Evolutionary conservation across 805 yeast species (phyloP).

Genomic region (Wickerhamomyces strasburgensis): DNA sequence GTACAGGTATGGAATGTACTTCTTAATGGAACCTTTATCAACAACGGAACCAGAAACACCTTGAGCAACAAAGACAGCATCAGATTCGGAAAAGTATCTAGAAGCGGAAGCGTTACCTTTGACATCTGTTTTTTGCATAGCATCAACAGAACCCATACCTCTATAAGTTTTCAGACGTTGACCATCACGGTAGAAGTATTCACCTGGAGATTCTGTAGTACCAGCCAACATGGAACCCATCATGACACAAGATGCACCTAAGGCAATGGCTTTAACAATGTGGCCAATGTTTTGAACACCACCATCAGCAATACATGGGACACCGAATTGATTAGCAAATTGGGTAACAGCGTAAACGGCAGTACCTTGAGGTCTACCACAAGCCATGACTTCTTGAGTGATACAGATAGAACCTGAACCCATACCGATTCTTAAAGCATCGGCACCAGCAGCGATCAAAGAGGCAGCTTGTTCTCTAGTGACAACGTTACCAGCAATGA

Average conservation of each 20-base stretch:
- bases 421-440: constrained; percentile 98
- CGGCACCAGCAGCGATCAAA: constrained; percentile 93
- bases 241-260: constrained; percentile 97
- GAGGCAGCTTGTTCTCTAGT: constrained; percentile 98
- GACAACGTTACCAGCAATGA: constrained; percentile 97
- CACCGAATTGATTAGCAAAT: constrained; percentile 93
- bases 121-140: constrained; percentile 87
- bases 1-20: constrained; percentile 90
- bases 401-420: constrained; percentile 99
- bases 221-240: constrained; percentile 99
- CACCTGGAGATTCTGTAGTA: constrained; percentile 97
- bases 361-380: constrained; percentile 99
- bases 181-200: constrained; percentile 96
- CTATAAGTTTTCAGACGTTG: constrained; percentile 95
- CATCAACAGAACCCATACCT: constrained; percentile 99
- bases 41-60: constrained; percentile 97
- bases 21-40: constrained; percentile 92
- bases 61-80: constrained; percentile 94
- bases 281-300: constrained; percentile 99
- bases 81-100: constrained; percentile 95
- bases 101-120: constrained; percentile 97
- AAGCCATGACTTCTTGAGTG: constrained; percentile 99
- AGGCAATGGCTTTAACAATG: constrained; percentile 91
- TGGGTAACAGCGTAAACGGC: constrained; percentile 94
- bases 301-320: constrained; percentile 99